These are phyloP conservation scores for Glycine tomentella DNA, from an alignment of 306 rosid genomes.

Conservation along the genomic window DNA sequence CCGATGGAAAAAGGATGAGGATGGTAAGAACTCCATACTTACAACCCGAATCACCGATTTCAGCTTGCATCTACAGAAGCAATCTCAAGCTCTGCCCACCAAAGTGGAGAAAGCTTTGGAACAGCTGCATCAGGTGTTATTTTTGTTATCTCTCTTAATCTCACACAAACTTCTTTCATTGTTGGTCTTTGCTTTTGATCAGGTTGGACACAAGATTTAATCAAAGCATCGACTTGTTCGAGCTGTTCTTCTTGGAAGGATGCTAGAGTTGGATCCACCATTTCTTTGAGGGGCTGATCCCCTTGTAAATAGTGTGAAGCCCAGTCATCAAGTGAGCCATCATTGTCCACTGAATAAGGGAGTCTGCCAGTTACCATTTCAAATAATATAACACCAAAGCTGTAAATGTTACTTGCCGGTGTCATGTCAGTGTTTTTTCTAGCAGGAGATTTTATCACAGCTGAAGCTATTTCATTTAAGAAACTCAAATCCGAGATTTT, in stretches of 20 bases:
- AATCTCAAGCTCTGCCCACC: conserved; percentile 99
- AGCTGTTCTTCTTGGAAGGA: conserved; percentile 70
- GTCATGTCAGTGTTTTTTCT: conserved; percentile 46
- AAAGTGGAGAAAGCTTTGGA: conserved; percentile 89
- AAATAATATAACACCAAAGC: conserved; percentile 78
- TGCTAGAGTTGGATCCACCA: conserved; percentile 75
- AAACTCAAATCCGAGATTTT: conserved; percentile 73
- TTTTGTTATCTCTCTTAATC: conserved; percentile 76
- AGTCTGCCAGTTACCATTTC: conserved; percentile 83
- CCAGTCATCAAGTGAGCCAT: conserved; percentile 68
- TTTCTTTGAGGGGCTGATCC: conserved; percentile 60
- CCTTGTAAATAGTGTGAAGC: conserved; percentile 64
- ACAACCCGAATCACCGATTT: conserved; percentile 42
- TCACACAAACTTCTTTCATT: conserved; percentile 66
- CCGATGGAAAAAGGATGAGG: conserved; percentile 37
- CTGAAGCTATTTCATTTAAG: conserved; percentile 59
- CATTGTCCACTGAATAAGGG: conserved; percentile 67
- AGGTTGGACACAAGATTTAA: conserved; percentile 64
- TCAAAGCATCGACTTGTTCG: conserved; percentile 62
- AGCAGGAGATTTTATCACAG: conserved; percentile 45
- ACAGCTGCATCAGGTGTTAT: conserved; percentile 78
- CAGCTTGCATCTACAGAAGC: conserved; percentile 66
- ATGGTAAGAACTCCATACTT: conserved; percentile 48
- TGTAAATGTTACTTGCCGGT: conserved; percentile 71
- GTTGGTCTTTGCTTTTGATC: conserved; percentile 63